Base-by-base conservation (phyloP, 2,329 filamentous ascomycete genomes). In the Pestalotiopsis fici region DNA sequence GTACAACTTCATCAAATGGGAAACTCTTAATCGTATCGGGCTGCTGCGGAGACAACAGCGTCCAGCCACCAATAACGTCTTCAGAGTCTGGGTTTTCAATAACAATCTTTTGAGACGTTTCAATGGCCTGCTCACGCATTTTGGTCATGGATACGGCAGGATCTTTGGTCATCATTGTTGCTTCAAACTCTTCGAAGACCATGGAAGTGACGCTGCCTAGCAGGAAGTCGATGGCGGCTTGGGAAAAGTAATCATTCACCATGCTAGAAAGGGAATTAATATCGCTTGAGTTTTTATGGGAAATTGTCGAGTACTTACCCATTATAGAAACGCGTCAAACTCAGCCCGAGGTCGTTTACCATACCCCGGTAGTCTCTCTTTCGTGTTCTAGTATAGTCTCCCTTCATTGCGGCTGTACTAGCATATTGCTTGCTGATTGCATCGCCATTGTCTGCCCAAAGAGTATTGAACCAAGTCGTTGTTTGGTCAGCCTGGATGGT, bases 361-460 rank as follows among this genome's bases (percentile, higher is more conserved):
- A 95, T 95, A 2, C 96, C 96, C 1, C 93, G 91, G 74, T 97
- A 96, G 76, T 98, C 92, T 59, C 96, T 89, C 80, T 97, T 97
- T 67, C 91, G 87, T 2, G 95, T 98, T 57, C 96, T 88, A 1
- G 96, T 99, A 76, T 95, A 99, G 78, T 99, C 96, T 9, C 96
- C 96, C 77, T 99, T 99, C 80, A 99, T 89, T 0, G 96, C 96
- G 2, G 94, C 94, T 0, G 96, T 98, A 11, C 94, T 97, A 1
- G 96, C 94, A 78, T 99, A 99, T 78, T 98, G 95, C 72, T 95
- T 94, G 0, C 94, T 97, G 66, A 98, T 94, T 0, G 95, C 94
- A 78, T 99, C 96, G 15, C 96, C 96, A 72, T 99, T 99, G 77
- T 99, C 96, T 0, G 96, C 96, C 95, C 96, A 99, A 0, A 98